Conservation (phyloP, 140 eudicot species). For the Bidens hawaiensis region DNA sequence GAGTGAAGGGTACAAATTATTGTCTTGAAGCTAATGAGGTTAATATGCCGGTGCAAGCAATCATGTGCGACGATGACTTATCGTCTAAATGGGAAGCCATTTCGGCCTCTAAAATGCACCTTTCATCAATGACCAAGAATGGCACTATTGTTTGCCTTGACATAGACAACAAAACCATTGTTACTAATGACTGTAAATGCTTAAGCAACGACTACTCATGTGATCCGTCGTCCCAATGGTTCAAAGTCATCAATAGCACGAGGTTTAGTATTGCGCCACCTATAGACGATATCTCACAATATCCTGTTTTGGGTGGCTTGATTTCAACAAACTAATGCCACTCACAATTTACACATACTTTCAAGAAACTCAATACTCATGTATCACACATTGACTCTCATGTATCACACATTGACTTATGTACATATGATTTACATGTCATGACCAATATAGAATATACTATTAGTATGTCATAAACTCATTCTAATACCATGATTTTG, state of each 20-base stretch:
- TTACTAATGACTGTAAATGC: conserved; percentile 57
- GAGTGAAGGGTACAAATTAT: conserved; percentile 47
- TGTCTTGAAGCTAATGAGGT: conserved; percentile 53
- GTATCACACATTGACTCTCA: neutral
- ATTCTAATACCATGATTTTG: too few species aligned
- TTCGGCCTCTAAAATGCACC: conserved; percentile 84
- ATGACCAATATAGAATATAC: neutral
- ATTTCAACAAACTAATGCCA: neutral
- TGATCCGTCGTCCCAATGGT: conserved; percentile 88
- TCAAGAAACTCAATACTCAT: neutral
- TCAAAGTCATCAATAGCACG: conserved; percentile 67
- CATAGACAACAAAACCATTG: conserved; percentile 33
- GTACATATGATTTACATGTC: neutral
- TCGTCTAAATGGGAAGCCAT: conserved; percentile 56
- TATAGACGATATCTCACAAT: neutral
- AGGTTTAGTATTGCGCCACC: conserved; percentile 13
- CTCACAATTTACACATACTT: neutral
- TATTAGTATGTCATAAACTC: too few species aligned
- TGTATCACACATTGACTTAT: neutral
- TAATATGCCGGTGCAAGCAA: conserved; percentile 33
- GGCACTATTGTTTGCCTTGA: conserved; percentile 62
- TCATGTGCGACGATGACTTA: conserved; percentile 22
- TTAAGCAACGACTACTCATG: conserved; percentile 37
- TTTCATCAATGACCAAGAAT: conserved; percentile 39
- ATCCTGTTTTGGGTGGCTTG: neutral